Percentiles rank a stretch among this genome's conserved stretches.
These are phyloP conservation scores for Tetracentron sinense DNA, from an alignment of 164 flowering plant species.

Conservation along the genomic window DNA sequence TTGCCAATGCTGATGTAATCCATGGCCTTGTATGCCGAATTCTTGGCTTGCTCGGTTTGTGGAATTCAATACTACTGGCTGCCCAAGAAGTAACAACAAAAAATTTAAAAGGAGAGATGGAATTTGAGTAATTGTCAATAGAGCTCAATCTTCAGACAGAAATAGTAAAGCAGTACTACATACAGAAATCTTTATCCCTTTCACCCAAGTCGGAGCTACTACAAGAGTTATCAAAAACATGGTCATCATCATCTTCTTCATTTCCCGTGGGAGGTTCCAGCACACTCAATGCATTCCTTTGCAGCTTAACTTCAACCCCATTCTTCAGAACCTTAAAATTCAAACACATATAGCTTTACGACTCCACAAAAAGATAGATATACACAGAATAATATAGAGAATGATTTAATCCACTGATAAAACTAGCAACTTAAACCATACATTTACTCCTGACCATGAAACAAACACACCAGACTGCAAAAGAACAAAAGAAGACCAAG, in stretches of 20 bases:
- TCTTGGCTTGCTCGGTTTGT: slow-evolving; percentile 58
- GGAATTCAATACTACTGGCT: slow-evolving; percentile 54
- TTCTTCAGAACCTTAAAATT: slow-evolving; percentile 70
- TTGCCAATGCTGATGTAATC: slow-evolving; percentile 42
- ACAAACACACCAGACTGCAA: too few relatives aligned
- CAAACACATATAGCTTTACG: neutral
- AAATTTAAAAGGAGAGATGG: neutral
- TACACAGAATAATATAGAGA: neutral
- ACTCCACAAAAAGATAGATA: neutral
- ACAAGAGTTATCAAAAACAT: slow-evolving; percentile 26
- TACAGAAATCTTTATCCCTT: slow-evolving; percentile 58
- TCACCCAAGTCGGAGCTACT: slow-evolving; percentile 36
- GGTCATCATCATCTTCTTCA: slow-evolving; percentile 67
- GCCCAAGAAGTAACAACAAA: slow-evolving; percentile 14
- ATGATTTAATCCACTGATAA: neutral
- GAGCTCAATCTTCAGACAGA: neutral
- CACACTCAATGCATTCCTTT: slow-evolving; percentile 90
- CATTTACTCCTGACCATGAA: too few relatives aligned
- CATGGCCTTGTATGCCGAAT: slow-evolving; percentile 59
- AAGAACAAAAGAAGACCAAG: too few relatives aligned
- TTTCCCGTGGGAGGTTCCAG: slow-evolving; percentile 83
- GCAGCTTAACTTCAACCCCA: slow-evolving; percentile 91
- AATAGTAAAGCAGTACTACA: slow-evolving; percentile 12
- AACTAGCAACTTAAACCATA: too few relatives aligned
- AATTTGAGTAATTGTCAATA: neutral